Conservation (phyloP, 2,329 filamentous ascomycete genomes). For the Aspergillus novoparasiticus region DNA sequence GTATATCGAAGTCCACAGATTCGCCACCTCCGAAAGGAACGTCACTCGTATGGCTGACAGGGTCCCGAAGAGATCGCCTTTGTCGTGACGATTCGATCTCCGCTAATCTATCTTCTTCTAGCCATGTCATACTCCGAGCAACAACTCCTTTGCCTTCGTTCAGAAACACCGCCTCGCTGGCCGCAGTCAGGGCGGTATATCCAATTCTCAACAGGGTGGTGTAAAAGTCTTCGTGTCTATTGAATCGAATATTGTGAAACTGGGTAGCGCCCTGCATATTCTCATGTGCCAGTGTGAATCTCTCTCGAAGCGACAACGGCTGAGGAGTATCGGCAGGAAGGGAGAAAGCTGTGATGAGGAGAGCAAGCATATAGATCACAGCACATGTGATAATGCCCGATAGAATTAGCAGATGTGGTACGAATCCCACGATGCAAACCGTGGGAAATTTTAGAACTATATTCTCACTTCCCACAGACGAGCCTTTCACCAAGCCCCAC, state of each 20-base stretch:
- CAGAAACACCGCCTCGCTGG: constrained; percentile 92
- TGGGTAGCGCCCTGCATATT: constrained; percentile 94
- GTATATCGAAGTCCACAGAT: constrained; percentile 37
- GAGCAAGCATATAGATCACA: constrained; percentile 74
- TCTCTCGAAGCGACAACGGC: constrained; percentile 55
- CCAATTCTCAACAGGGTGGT: constrained; percentile 84
- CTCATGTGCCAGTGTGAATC: constrained; percentile 71
- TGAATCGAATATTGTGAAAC: constrained; percentile 76
- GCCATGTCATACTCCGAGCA: constrained; percentile 78
- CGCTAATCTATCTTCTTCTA: constrained; percentile 81
- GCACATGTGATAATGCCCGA: constrained; percentile 75
- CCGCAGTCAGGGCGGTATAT: constrained; percentile 86
- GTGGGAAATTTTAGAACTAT: constrained; percentile 86
- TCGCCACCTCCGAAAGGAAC: constrained; percentile 35
- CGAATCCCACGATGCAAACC: constrained; percentile 91
- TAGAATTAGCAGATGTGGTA: constrained; percentile 88
- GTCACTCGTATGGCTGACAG: constrained; percentile 18
- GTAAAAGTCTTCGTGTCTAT: constrained; percentile 92
- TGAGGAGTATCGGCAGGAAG: constrained; percentile 55
- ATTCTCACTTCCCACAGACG: constrained; percentile 46
- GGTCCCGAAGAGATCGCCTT: constrained; percentile 19
- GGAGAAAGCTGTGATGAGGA: constrained; percentile 73
- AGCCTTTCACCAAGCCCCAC: constrained; percentile 66
- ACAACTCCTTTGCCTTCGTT: constrained; percentile 82
- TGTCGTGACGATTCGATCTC: constrained; percentile 65